Base-by-base conservation (phyloP, 148 eudicot species). In the Heliosperma pusillum region DNA sequence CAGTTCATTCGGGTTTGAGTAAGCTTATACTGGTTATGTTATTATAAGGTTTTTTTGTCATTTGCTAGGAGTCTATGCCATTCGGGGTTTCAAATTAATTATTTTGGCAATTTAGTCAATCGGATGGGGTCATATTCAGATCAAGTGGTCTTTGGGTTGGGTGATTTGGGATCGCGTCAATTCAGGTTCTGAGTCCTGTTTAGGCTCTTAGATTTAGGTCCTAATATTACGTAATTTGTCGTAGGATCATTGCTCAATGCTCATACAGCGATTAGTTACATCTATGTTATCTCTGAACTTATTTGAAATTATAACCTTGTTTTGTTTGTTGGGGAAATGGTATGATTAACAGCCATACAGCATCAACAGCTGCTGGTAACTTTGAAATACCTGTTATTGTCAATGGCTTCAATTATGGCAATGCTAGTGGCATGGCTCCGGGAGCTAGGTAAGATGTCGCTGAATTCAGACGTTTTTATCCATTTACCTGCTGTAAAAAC, bases 341-440 rank as follows among this genome's bases (percentile, higher is more conserved):
- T 61, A 62, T 77, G 45, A 63, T 17, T 73, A 24, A 74, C 70
- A 87, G 93, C 77, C 93, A 87, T 80, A 89, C 89, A 67, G 93
- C 93, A 24, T 85, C 93, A 62, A 86, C 76, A 53, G 93, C 89
- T 67, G 93, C 93, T 29, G 93, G 89, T 27, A 87, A 87, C 79
- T 79, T 82, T 79, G 84, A 65, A 22, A 36, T 85, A 45, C 83
- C 89, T 0, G 93, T 87, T n/a, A 80, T 78, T 25, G 85, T 78
- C 36, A 84, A 87, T 76, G 84, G 82, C 64, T 89, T 82, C 83
- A 84, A 83, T 73, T 89, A 87, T 78, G 93, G 90, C n/a, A 77
- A 82, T 76, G 89, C 93, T 5, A 89, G 93, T 74, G 93, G 93
- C 33, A 89, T 89, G 90, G 93, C 93, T 74, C 89, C 93, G 10